These are phyloP conservation scores for Cystobasidium pallidum DNA, from an alignment of 1,284 basidiomycete species.

Conservation along the genomic window DNA sequence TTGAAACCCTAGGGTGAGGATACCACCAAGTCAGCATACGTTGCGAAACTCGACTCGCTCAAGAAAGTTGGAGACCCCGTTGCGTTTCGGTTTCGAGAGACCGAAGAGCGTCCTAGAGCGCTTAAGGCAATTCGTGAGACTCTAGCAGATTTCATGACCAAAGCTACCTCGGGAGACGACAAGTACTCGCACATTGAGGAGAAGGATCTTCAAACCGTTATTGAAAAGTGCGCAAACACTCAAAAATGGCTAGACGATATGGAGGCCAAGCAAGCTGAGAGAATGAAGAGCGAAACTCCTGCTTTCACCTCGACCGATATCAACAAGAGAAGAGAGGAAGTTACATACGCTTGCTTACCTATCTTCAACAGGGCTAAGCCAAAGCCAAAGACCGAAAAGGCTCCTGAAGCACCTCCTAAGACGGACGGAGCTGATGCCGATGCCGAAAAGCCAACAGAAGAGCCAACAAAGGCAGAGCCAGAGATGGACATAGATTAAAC, in stretches of 20 bases:
- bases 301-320: conserved; percentile 78
- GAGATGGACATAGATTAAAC: conserved; percentile 47
- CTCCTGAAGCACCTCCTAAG: conserved; percentile 56
- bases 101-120: conserved; percentile 73
- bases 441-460: conserved; percentile 43
- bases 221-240: conserved; percentile 66
- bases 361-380: conserved; percentile 72
- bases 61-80: conserved; percentile 83
- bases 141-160: conserved; percentile 76
- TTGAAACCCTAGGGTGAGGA: conserved; percentile 71
- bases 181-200: conserved; percentile 83
- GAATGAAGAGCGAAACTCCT: conserved; percentile 81
- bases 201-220: conserved; percentile 67
- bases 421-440: conserved; percentile 50
- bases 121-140: conserved; percentile 77
- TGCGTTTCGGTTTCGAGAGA: conserved; percentile 75
- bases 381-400: conserved; percentile 58
- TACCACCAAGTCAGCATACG: conserved; percentile 86
- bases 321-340: conserved; percentile 82
- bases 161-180: conserved; percentile 79
- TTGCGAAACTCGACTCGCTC: conserved; percentile 73
- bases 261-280: conserved; percentile 79
- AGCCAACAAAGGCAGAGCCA: conserved; percentile 29
- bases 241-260: conserved; percentile 94
- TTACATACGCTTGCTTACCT: conserved; percentile 63